phyloP scores from a whole-genome alignment of 371 early-diverging fungal species.

The Saksenaea oblongispora region DNA sequence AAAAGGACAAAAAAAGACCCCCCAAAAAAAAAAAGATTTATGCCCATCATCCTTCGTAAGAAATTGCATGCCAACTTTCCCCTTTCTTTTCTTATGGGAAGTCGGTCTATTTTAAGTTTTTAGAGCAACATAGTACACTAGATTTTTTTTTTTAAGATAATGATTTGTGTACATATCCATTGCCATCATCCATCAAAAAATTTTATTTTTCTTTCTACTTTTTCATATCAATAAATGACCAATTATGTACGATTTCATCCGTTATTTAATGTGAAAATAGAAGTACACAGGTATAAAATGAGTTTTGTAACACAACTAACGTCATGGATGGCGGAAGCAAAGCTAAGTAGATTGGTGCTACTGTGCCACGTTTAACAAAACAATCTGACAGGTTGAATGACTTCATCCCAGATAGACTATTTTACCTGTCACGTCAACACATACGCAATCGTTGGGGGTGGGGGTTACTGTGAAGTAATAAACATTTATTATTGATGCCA shows the following conservation, averaged over 20 bases:
- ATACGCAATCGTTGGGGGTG: background rate
- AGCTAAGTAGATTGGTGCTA: background rate
- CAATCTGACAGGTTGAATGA: background rate
- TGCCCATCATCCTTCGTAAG: background rate
- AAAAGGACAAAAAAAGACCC: too few species aligned
- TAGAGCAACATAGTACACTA: background rate
- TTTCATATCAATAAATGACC: too few species aligned
- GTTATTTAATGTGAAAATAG: too few species aligned
- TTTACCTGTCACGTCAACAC: background rate
- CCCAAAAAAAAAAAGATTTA: background rate
- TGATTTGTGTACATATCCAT: constrained; percentile 1
- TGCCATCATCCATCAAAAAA: background rate
- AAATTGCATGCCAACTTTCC: background rate
- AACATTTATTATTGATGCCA: background rate
- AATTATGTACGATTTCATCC: too few species aligned
- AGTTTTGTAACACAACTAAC: background rate
- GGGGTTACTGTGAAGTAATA: too few species aligned
- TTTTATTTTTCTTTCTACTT: background rate
- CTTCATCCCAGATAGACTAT: background rate
- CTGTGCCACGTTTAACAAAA: constrained; percentile 2
- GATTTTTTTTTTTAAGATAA: constrained; percentile 1
- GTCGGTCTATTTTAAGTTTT: background rate
- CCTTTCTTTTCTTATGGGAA: background rate
- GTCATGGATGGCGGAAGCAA: background rate
- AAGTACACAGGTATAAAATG: too few species aligned